These are phyloP conservation scores for Botrytis fabae DNA, from an alignment of 2,329 filamentous ascomycete species.

Conservation along the genomic window DNA sequence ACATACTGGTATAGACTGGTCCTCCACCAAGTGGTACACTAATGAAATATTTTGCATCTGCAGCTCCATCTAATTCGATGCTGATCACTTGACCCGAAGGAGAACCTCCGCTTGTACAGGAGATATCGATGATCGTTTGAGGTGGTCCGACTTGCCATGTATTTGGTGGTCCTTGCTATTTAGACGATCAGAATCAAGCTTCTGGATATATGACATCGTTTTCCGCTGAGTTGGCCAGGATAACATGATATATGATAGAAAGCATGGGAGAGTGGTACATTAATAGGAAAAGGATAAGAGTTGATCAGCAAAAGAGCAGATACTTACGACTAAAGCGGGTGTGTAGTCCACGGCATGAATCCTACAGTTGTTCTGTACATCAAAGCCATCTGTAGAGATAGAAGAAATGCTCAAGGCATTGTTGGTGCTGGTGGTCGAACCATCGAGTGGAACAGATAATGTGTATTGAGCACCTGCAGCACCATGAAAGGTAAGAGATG, in stretches of 20 bases:
- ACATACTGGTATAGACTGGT: constrained; percentile 30
- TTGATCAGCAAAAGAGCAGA: not conserved
- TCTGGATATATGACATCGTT: not conserved
- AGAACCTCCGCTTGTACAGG: constrained; percentile 25
- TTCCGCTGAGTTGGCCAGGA: not conserved
- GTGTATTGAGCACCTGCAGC: constrained; percentile 34
- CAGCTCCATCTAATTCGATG: constrained; percentile 35
- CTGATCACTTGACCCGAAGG: constrained; percentile 23
- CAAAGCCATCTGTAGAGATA: constrained; percentile 27
- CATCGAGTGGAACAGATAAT: constrained; percentile 32
- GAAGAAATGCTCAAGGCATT: constrained; percentile 25
- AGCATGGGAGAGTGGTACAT: not conserved
- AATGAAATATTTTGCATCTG: constrained; percentile 33
- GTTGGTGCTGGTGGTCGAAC: constrained; percentile 25
- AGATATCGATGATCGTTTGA: constrained; percentile 32
- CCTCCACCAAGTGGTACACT: constrained; percentile 33
- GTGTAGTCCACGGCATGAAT: constrained; percentile 34
- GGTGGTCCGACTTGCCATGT: constrained; percentile 37
- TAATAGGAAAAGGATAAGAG: not conserved
- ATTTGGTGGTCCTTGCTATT: constrained; percentile 24
- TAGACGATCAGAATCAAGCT: not conserved
- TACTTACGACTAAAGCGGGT: constrained; percentile 28
- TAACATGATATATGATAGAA: not conserved
- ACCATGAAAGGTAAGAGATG: constrained; percentile 32
- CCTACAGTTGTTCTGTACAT: constrained; percentile 24